Evolutionary conservation across 2,329 filamentous ascomycete genomes (phyloP), one percentile per base, ranked within the genome.

Genomic region (Myriosclerotinia duriaeana): DNA sequence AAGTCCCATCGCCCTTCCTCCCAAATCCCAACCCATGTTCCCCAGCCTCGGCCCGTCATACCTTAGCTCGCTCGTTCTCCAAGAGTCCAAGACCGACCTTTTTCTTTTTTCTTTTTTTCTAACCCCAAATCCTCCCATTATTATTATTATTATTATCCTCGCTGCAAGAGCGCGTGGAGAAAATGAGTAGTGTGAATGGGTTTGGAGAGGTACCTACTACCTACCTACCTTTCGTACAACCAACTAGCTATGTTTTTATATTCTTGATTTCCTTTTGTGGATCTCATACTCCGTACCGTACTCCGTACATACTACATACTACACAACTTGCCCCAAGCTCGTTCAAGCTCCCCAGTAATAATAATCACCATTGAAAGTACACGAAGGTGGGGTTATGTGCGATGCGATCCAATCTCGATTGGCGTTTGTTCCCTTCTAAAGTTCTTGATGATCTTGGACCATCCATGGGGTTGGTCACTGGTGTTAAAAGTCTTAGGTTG

Each of bases 91-190:
- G n/a, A n/a, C n/a, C n/a, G 26, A 26, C 26, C 26, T 26, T 26
- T 26, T 26, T 3, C 2, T 26, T 26, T 26, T 3, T 3, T 48
- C 22, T n/a, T n/a, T n/a, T n/a, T n/a, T 36, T 15, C 12, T 44
- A 14, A 22, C 9, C 30, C 14, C 22, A 20, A 11, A 20, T 50
- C 14, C 54, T n/a, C 26, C 17, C 17, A 20, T 14, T 36, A 46
- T 11, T 17, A 14, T n/a, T 17, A 38, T 15, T 22, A 50, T 61
- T 30, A 34, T 20, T 34, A 52, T 52, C 53, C 56, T 22, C 56
- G 15, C 40, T 55, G 53, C 52, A 56, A 48, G 30, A 26, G 62
- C 62, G 53, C 62, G 53, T 58, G 62, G 62, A 64, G 62, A 64
- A 53, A 62, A 53, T 48, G 56, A 15, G 30, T 48, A 8, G 56